These are phyloP conservation scores for Gryganskiella cystojenkinii DNA, from an alignment of 192 early-diverging fungal species.

Conservation along the genomic window DNA sequence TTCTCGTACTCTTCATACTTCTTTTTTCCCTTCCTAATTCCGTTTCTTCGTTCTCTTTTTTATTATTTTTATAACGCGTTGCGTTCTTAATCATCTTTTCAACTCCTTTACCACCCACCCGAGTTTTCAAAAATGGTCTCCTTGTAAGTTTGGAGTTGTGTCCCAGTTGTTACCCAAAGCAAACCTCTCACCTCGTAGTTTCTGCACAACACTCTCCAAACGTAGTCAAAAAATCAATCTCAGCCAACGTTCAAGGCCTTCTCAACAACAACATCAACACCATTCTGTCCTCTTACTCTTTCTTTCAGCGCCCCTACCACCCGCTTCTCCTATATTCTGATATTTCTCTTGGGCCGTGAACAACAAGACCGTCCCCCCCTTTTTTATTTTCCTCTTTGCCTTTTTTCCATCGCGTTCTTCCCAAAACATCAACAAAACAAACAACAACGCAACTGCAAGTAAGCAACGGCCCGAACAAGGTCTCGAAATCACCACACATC, in stretches of 20 bases:
- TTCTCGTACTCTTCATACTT: not conserved
- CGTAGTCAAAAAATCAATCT: slow-evolving; percentile 41
- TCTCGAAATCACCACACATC: no score
- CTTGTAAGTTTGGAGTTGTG: slow-evolving; percentile 53
- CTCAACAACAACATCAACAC: slow-evolving; percentile 1
- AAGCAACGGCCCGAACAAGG: not conserved
- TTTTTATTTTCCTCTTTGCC: slow-evolving; percentile 2
- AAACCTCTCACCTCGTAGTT: slow-evolving; percentile 21
- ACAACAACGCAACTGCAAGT: not conserved
- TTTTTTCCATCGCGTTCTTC: not conserved
- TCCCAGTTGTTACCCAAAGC: slow-evolving; percentile 24
- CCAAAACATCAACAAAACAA: not conserved
- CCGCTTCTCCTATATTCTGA: slow-evolving; percentile 9
- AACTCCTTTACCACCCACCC: slow-evolving; percentile 21
- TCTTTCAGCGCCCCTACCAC: not conserved
- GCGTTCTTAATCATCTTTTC: slow-evolving; percentile 9
- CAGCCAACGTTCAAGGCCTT: not conserved
- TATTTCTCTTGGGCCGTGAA: not conserved
- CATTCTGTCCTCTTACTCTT: not conserved
- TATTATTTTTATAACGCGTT: slow-evolving; percentile 5
- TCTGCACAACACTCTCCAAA: slow-evolving; percentile 54
- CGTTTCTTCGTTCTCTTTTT: not conserved
- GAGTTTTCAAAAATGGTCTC: slow-evolving; percentile 51
- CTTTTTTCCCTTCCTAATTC: not conserved
- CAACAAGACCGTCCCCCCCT: not conserved